Evolutionary conservation across 2,329 filamentous ascomycete species (phyloP), one percentile per base, ranked within the genome.

Genomic region (Aspergillus texensis): DNA sequence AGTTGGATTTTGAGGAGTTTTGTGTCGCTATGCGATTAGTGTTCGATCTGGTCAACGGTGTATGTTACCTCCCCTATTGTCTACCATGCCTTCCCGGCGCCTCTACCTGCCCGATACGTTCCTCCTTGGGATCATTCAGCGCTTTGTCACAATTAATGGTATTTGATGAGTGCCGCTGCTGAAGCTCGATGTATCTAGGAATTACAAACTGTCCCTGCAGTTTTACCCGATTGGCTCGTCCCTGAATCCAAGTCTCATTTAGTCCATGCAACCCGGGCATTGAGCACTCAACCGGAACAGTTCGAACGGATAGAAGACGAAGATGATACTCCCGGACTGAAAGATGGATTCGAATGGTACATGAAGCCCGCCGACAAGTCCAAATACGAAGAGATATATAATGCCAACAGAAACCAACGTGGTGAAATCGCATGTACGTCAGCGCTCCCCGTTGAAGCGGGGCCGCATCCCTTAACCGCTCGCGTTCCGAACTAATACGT

Each of bases 261-360:
- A 46, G 92, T 97, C 39, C 92, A 95, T 72, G 93, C 93, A 19
- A 91, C 82, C 67, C 86, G 91, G 61, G 93, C 93, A 52, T 83
- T 99, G 67, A 91, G 89, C 16, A 91, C 91, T 66, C 89, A 90
- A 69, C 91, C 92, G 69, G 86, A 91, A 58, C 88, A 91, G 70
- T 97, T 98, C 77, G 94, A 97, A 78, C 86, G 88, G 66, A 88
- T 96, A 64, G 91, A 93, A 60, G 91, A 84, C 54, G 85, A 96
- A 64, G 88, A 90, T 68, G 94, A 97, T 70, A 88, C 89, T 4
- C 88, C 89, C 1, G 93, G 93, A 0, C 83, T 99, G 66, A 96
- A 96, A 77, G 93, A 97, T 79, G 94, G 94, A 14, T 99, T 99
- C 78, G 95, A 99, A 78, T 99, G 95, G 95, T 99, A 99, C 82